Percentiles rank a stretch among this genome's conserved stretches.
Evolutionary conservation across 2,329 filamentous ascomycete species (phyloP).

Genomic region (Septoria petroselini): DNA sequence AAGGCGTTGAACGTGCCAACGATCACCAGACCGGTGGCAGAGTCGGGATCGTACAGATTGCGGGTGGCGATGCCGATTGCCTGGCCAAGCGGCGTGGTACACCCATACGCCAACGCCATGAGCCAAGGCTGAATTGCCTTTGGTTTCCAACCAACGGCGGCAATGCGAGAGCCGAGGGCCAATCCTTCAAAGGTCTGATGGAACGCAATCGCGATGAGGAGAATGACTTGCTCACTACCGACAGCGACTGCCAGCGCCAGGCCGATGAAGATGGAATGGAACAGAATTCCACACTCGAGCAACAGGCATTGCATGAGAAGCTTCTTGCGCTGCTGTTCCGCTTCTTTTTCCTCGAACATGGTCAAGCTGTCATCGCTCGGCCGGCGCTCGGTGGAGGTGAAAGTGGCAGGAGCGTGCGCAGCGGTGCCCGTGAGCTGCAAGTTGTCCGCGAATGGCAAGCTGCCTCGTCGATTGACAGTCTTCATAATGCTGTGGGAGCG

Average conservation of each 20-base stretch:
- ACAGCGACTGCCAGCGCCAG: conserved; percentile 66
- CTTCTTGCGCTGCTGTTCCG: conserved; percentile 48
- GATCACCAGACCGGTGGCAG: conserved; percentile 43
- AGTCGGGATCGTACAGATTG: conserved; percentile 44
- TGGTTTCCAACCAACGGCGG: conserved; percentile 49
- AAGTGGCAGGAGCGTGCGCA: background rate
- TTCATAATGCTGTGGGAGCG: conserved; percentile 17
- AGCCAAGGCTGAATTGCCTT: conserved; percentile 69
- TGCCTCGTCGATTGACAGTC: background rate
- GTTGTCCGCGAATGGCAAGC: conserved; percentile 1
- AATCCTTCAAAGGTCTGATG: conserved; percentile 66
- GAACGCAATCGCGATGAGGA: conserved; percentile 65
- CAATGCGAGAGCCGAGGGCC: conserved; percentile 65
- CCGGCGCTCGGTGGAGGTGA: background rate
- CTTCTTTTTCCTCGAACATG: conserved; percentile 32
- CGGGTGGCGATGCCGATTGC: conserved; percentile 45
- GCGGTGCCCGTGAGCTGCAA: background rate
- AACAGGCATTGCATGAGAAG: conserved; percentile 67
- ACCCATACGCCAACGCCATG: conserved; percentile 59
- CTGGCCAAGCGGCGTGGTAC: conserved; percentile 48
- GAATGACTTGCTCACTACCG: conserved; percentile 59
- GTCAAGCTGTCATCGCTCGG: conserved; percentile 19
- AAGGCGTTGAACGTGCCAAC: conserved; percentile 49
- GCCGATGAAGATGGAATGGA: conserved; percentile 68
- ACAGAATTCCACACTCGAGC: conserved; percentile 70